phyloP scores from a whole-genome alignment of 495 filamentous ascomycete genomes.

The Tetracladium marchalianum region DNA sequence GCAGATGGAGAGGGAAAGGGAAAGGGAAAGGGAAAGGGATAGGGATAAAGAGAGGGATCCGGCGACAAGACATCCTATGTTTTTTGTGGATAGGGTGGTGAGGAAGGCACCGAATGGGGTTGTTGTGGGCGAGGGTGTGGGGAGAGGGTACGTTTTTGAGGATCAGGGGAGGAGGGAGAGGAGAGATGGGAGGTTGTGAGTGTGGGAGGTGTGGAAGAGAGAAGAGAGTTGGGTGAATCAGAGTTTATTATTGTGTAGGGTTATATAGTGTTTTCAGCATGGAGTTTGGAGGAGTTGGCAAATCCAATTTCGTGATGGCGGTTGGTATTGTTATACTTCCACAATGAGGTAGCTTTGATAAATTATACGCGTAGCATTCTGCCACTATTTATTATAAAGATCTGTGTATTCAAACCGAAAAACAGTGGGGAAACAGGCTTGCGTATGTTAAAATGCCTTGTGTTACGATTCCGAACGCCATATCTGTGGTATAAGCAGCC shows the following conservation, averaged over 20 bases:
- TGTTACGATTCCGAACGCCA: too few species aligned
- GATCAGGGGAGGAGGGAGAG: slow-evolving; percentile 23
- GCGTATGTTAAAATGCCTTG: too few species aligned
- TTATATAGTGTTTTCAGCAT: not conserved
- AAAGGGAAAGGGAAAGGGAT: not conserved
- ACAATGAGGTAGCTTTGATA: not conserved
- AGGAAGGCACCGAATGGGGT: slow-evolving; percentile 27
- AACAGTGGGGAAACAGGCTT: not conserved
- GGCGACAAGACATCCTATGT: slow-evolving; percentile 44
- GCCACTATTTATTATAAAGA: not conserved
- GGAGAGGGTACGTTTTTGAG: slow-evolving; percentile 42
- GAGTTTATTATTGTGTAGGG: not conserved
- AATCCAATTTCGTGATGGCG: not conserved
- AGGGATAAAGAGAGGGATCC: slow-evolving; percentile 20
- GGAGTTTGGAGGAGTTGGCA: not conserved
- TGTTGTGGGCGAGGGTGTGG: slow-evolving; percentile 24
- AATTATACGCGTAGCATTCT: not conserved
- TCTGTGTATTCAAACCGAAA: not conserved
- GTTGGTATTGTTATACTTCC: not conserved
- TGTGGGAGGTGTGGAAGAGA: slow-evolving; percentile 23
- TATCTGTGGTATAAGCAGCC: slow-evolving; percentile 1
- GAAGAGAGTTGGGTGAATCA: not conserved
- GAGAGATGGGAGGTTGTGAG: slow-evolving; percentile 20
- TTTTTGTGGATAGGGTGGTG: slow-evolving; percentile 42
- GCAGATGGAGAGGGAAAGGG: not conserved